These are phyloP conservation scores for Lepidium africanum DNA, from an alignment of 345 rosid genomes.

Conservation along the genomic window DNA sequence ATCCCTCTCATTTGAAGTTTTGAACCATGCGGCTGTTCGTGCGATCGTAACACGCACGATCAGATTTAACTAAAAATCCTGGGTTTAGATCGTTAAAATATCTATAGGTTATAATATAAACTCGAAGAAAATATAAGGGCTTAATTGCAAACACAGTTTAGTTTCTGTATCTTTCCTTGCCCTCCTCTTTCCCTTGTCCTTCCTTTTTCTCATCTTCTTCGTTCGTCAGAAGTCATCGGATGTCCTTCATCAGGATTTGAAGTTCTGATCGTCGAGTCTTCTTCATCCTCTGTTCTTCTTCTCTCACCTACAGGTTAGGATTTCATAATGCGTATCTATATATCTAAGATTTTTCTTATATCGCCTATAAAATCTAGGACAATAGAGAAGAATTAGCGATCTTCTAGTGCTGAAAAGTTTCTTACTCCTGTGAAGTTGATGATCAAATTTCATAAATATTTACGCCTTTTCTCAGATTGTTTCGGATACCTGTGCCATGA, in stretches of 20 bases:
- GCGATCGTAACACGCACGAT: too few species aligned
- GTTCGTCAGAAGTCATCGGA: constrained; percentile 24
- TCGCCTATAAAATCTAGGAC: not conserved
- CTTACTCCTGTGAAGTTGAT: not conserved
- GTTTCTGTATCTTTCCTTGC: not conserved
- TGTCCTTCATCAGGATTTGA: not conserved
- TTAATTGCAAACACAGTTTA: too few species aligned
- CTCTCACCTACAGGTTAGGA: not conserved
- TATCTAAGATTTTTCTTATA: not conserved
- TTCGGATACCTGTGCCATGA: not conserved
- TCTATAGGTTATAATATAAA: too few species aligned
- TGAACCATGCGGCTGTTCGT: too few species aligned
- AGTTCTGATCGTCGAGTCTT: constrained; percentile 4
- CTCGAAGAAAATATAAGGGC: too few species aligned
- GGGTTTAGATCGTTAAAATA: too few species aligned
- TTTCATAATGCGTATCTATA: constrained; percentile 7
- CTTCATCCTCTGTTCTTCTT: not conserved
- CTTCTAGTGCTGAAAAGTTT: not conserved
- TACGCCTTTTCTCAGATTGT: not conserved
- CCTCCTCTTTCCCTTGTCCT: not conserved
- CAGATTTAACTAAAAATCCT: too few species aligned
- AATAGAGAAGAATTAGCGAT: not conserved
- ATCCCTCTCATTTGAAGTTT: too few species aligned
- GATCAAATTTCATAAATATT: not conserved
- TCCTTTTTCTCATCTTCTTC: constrained; percentile 12